Evolutionary conservation across 306 rosid genomes (phyloP), one percentile per base, ranked within the genome.

Genomic region (Geum urbanum): DNA sequence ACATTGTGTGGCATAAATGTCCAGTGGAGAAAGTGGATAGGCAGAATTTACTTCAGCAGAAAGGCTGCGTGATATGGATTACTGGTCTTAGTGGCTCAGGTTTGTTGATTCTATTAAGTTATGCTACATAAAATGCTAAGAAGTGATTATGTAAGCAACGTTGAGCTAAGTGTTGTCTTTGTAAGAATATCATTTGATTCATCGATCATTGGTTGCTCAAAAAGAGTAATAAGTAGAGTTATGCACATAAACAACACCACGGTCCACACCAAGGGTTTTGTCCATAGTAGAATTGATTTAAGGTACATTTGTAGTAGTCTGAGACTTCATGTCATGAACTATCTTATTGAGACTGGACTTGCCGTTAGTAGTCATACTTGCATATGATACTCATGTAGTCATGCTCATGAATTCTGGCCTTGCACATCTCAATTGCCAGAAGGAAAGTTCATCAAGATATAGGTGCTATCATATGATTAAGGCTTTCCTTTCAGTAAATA

Each of bases 41-140:
- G 78, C 87, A 94, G 82, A 72, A 76, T 63, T 81, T 94, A 46
- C 96, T 88, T 77, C 83, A 85, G 86, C 99, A 94, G 73, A 94
- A 78, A 73, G 99, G 99, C 57, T 94, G 99, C 79, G 99, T 87
- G 80, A 80, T 94, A 75, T 94, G 99, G 99, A 80, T 94, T 67
- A 94, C 99, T 40, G 99, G 99, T 73, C 96, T 94, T 70, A 91
- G 99, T 76, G 99, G 99, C 76, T 94, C 99, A 88, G 99, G 97
- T 94, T 85, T 74, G 96, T 79, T 63, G 45, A 64, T 78, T 43
- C 18, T 45, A 13, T 24, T 20, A 48, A 40, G 41, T 69, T 69
- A 7, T 41, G 53, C 45, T 5, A 14, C 44, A 24, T n/a, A 54
- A 24, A 55, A 56, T 44, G 43, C 2, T 11, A 43, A 70, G 37